Base-by-base conservation (phyloP, 2,329 filamentous ascomycete species). In the Dothideomycetidae sp. region DNA sequence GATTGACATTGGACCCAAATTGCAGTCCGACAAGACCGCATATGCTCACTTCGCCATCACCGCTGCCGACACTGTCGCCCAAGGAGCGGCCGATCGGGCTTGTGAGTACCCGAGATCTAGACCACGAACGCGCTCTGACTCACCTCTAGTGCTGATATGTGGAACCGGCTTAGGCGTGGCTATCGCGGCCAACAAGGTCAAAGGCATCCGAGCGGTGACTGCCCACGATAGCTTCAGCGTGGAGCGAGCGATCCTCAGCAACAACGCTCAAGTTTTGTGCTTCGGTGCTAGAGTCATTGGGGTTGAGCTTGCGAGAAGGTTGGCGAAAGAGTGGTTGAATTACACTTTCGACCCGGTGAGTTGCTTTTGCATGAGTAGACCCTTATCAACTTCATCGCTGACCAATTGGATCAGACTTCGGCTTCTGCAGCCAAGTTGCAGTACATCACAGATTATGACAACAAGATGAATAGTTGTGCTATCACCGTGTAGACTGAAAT, bases 161-260 rank as follows among this genome's bases (percentile, higher is more conserved):
- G 83, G 84, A 2, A 92, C 84, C 0, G 84, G 84, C 0, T 70
- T 93, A 5, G 84, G 84, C 13, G 84, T 93, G 5, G 83, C 84
- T 49, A 92, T 92, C 54, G 64, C 73, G n/a, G 84, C 84, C 47
- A 92, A 92, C 68, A 92, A 92, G 59, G 75, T 92, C 46, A 78
- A 75, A 40, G 83, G 83, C 4, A 74, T 92, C 43, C 68, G 83
- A 15, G 84, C 84, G n/a, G 84, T 92, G 12, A 92, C 83, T 4
- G 84, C 84, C 1, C 84, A 93, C 56, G 84, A 92, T 55, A 78
- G 75, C 47, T 93, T 86, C 64, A 78, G 71, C 39, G 81, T 92
- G 4, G 83, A 92, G 67, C 64, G 82, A 34, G 75, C 79, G 13
- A 71, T 92, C 9, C 61, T 88, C 51, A 84, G 78, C 62, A 92